Base-by-base conservation (phyloP, 2,329 filamentous ascomycete genomes). In the Samsoniella hepiali region DNA sequence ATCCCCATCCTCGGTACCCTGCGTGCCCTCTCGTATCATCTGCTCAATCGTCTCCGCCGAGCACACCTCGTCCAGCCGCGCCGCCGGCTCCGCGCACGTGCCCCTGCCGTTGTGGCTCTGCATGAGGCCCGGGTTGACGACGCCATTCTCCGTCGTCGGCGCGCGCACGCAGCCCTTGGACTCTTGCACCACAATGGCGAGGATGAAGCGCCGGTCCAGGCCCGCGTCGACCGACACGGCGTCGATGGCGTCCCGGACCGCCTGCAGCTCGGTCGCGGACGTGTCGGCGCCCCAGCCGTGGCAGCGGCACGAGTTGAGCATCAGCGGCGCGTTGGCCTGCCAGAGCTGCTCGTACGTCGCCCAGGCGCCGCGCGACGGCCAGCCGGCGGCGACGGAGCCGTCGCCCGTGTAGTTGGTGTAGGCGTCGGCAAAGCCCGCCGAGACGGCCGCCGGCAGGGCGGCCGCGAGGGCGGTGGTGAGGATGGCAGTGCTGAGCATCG, bases 181-280 rank as follows among this genome's bases (percentile, higher is more conserved):
- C 64, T 78, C 31, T 70, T 72, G 63, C 69, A 74, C 56, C 65
- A 69, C 5, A 75, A 70, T 65, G 73, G 75, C 1, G 58, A 72
- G 22, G 65, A 71, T 50, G 53, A 63, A 36, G 29, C 57, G 5
- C 56, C 68, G 11, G 65, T 66, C 22, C 44, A 42, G 15, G n/a
- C 15, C 13, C 9, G 47, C 32, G 4, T 31, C 22, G 17, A 8
- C 49, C 15, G 58, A 13, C 11, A 45, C 15, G 27, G 29, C 13
- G 7, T 54, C 27, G n/a, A 62, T 54, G 22, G 47, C 22, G 22
- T 22, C 22, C 22, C 22, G 22, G 22, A 22, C 38, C 1, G 36
- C 34, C 17, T 29, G 13, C 11, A 62, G 38, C 9, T 22, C 3
- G 8, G 27, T 7, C n/a, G 40, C 58, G 8, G 11, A 29, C 13